Evolutionary conservation across 2,329 filamentous ascomycete species (phyloP).

Genomic region (Xylaria sp.): DNA sequence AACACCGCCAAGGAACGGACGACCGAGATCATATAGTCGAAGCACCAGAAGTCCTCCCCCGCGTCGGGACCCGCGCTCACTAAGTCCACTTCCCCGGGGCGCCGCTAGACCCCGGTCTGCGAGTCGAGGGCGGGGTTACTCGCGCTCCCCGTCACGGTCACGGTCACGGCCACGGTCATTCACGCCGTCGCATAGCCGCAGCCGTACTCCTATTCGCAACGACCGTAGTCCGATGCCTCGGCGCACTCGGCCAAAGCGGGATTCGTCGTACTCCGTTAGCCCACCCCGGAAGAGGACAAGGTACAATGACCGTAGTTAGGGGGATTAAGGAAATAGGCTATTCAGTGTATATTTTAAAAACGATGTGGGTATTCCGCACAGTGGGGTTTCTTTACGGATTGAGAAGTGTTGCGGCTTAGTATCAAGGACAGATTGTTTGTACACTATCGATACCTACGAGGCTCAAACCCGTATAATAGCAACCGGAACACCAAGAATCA

Average conservation of each 20-base stretch:
- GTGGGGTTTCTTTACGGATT: background rate
- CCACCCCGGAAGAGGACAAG: conserved; percentile 32
- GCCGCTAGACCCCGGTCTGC: conserved; percentile 29
- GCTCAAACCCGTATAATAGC: conserved; percentile 5
- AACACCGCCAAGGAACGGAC: conserved; percentile 41
- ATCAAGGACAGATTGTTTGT: conserved; percentile 24
- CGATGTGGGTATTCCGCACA: background rate
- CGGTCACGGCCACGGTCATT: conserved; percentile 32
- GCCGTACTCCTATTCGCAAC: conserved; percentile 26
- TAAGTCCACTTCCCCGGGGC: conserved; percentile 30
- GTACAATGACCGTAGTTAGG: conserved; percentile 29
- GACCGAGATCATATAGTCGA: conserved; percentile 42
- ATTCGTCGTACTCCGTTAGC: conserved; percentile 29
- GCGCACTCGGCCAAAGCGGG: conserved; percentile 29
- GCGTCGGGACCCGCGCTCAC: conserved; percentile 39
- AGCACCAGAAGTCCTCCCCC: conserved; percentile 41
- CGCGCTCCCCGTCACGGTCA: conserved; percentile 31
- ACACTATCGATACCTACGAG: conserved; percentile 16
- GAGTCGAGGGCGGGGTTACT: conserved; percentile 33
- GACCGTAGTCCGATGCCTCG: conserved; percentile 33
- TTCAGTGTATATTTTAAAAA: conserved; percentile 13
- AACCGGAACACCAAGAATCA: conserved; percentile 1
- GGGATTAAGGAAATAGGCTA: background rate
- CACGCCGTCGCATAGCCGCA: conserved; percentile 35
- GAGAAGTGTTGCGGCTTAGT: conserved; percentile 1